Evolutionary conservation across 2,329 filamentous ascomycete species (phyloP).

Genomic region (Aspergillus fumigatiaffinis): DNA sequence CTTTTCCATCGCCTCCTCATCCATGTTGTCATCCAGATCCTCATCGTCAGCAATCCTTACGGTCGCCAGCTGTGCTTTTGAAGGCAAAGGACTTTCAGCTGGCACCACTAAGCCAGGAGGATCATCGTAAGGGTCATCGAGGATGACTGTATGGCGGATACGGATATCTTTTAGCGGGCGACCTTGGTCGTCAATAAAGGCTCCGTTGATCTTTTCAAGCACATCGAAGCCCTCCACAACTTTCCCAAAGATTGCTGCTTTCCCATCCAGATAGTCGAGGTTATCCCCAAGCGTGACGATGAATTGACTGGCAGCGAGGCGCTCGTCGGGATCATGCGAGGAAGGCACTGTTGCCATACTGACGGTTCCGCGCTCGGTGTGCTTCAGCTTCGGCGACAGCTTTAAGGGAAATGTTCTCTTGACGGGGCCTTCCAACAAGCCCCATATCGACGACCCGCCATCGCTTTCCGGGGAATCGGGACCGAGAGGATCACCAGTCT

Average conservation of each 20-base stretch:
- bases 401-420: conserved; percentile 79
- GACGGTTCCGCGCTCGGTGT: conserved; percentile 83
- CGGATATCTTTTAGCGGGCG: conserved; percentile 90
- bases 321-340: conserved; percentile 70
- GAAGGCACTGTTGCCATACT: conserved; percentile 93
- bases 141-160: conserved; percentile 84
- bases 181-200: conserved; percentile 81
- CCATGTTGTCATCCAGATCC: conserved; percentile 70
- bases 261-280: conserved; percentile 85
- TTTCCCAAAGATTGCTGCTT: conserved; percentile 90
- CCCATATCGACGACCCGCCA: conserved; percentile 93
- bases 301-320: conserved; percentile 86
- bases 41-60: conserved; percentile 90
- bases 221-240: conserved; percentile 95
- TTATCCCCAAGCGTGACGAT: conserved; percentile 87
- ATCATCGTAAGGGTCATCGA: conserved; percentile 90
- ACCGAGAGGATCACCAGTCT: conserved; percentile 90
- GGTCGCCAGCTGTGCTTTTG: conserved; percentile 80
- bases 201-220: conserved; percentile 85
- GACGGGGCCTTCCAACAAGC: conserved; percentile 64
- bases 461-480: conserved; percentile 80
- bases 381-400: conserved; percentile 82
- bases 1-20: conserved; percentile 76
- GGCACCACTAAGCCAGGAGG: conserved; percentile 73
- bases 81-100: conserved; percentile 73